phyloP scores from a whole-genome alignment of 352 stramenopile genomes.

The Sclerospora graminicola region DNA sequence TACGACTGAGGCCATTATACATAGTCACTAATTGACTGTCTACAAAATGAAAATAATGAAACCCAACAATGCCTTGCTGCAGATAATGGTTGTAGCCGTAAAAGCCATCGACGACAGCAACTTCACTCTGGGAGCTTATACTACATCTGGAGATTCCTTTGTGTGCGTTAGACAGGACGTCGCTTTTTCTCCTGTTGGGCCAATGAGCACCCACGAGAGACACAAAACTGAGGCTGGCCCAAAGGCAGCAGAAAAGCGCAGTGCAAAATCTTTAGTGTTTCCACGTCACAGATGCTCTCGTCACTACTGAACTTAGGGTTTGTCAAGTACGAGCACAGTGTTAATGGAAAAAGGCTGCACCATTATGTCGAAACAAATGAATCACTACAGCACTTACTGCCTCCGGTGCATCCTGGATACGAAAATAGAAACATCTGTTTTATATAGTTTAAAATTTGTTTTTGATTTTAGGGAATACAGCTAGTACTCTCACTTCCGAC shows the following conservation, averaged over 20 bases:
- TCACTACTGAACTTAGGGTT: slow-evolving; percentile 1
- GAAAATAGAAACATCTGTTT: no score
- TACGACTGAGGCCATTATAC: no score
- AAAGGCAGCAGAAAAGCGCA: slow-evolving; percentile 32
- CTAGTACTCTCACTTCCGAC: no score
- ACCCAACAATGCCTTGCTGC: slow-evolving; percentile 55
- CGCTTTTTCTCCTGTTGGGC: slow-evolving; percentile 22
- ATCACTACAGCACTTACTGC: slow-evolving; percentile 8
- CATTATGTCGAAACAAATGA: slow-evolving; percentile 41
- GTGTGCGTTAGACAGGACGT: slow-evolving; percentile 65
- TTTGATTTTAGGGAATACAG: no score
- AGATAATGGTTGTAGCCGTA: slow-evolving; percentile 86
- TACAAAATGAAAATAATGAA: no score
- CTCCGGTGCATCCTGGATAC: slow-evolving; percentile 8
- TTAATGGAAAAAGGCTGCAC: slow-evolving; percentile 43
- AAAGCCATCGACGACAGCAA: slow-evolving; percentile 47
- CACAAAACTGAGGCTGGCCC: slow-evolving; percentile 30
- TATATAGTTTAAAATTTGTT: no score
- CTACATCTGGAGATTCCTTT: slow-evolving; percentile 40
- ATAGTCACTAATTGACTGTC: no score
- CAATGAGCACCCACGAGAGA: slow-evolving; percentile 32
- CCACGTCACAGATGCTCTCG: slow-evolving; percentile 9
- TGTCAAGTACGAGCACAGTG: slow-evolving; percentile 11
- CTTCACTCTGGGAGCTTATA: slow-evolving; percentile 19
- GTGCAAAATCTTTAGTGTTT: slow-evolving; percentile 17